Evolutionary conservation across 345 rosid species (phyloP).

Genomic region (Hypericum perforatum): DNA sequence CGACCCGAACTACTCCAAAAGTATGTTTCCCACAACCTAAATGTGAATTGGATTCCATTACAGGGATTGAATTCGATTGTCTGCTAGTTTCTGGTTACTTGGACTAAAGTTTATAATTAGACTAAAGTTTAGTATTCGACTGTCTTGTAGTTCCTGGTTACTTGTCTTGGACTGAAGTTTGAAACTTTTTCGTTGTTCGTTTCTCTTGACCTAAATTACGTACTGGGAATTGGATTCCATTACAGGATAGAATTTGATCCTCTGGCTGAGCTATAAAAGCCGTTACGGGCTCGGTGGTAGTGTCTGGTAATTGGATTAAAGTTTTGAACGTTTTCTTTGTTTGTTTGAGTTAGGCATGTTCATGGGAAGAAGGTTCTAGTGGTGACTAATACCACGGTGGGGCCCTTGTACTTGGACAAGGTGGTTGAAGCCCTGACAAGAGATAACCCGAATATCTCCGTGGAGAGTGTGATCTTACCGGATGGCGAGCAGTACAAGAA

Average conservation of each 20-base stretch:
- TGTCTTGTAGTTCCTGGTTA: no score
- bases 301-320: not conserved
- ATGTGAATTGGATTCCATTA: not conserved
- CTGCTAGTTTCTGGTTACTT: not conserved
- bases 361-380: constrained; percentile 94
- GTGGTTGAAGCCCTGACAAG: constrained; percentile 63
- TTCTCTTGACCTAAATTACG: no score
- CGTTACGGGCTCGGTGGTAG: no score
- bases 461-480: constrained; percentile 73
- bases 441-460: constrained; percentile 74
- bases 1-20: constrained; percentile 74
- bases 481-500: constrained; percentile 90
- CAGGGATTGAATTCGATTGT: not conserved
- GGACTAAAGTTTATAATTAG: no score
- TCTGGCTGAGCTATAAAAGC: no score
- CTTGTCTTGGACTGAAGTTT: no score
- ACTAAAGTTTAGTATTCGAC: no score
- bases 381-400: constrained; percentile 72
- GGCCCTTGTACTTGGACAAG: constrained; percentile 66
- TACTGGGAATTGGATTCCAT: no score
- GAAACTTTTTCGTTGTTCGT: no score
- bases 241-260: no score
- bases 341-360: constrained; percentile 47
- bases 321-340: not conserved
- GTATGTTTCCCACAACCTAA: constrained; percentile 19